Base-by-base conservation (phyloP, 108 stramenopile species). In the Nitzschia inconspicua region DNA sequence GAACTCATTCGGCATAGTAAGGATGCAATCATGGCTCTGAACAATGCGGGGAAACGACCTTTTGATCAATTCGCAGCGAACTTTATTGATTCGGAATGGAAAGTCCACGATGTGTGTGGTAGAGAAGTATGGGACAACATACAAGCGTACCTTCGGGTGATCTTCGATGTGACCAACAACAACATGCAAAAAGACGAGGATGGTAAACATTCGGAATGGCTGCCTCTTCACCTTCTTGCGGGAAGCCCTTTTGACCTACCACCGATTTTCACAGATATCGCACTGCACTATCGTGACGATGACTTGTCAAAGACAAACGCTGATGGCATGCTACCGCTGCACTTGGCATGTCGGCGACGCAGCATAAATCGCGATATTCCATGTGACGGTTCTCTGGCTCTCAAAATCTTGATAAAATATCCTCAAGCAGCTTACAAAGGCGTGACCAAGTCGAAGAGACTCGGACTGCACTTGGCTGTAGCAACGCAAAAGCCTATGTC, bases 31-130 rank as follows among this genome's bases (percentile, higher is more conserved):
- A 29, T 30, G 27, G 54, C 48, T 2, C 14, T 10, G 27, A 62
- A 70, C 44, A 4, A 41, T 14, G 29, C 39, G 19, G 46, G 53
- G 11, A 46, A 62, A 18, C 41, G 10, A 24, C 68, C 68, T 20
- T 70, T 70, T 52, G 68, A 70, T 40, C 48, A 50, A 4, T 62
- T 70, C 22, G 49, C 41, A 14, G 39, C 24, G 1, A 68, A 68
- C 39, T 62, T 58, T 62, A 44, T 56, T 10, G 39, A 54, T 9
- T 9, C 25, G 11, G 44, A 62, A 24, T 62, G 60, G 60, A 51
- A 43, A 13, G 53, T 47, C 6, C 54, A 62, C 47, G 68, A 70
- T 31, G 53, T 62, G 14, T 41, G 35, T 23, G 68, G 53, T 0
- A n/a, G 19, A 18, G 65, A 66, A 30, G 52, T 31, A 0, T 48